Evolutionary conservation across 176 grass and related monocot genomes (phyloP).

Genomic region (Triticum monococcum): DNA sequence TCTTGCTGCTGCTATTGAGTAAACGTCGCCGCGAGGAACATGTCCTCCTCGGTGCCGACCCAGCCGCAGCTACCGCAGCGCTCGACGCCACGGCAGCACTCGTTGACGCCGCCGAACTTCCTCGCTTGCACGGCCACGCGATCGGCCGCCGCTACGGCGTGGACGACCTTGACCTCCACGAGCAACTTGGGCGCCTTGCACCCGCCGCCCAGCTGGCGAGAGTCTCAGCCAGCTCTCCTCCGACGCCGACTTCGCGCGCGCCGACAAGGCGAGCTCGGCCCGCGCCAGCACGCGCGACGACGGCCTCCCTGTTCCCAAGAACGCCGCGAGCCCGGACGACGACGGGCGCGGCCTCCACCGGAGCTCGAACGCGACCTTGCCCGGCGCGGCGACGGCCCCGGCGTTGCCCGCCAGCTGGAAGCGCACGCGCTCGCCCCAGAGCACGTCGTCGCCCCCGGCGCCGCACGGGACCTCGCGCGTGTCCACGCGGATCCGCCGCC

Average conservation of each 20-base stretch:
- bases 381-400: not conserved
- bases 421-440: slow-evolving; percentile 21
- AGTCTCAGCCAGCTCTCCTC: slow-evolving; percentile 44
- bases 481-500: slow-evolving; percentile 53
- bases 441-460: not conserved
- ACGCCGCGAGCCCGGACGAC: slow-evolving; percentile 6
- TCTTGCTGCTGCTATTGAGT: not conserved
- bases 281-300: slow-evolving; percentile 45
- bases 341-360: slow-evolving; percentile 38
- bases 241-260: not conserved
- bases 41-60: slow-evolving; percentile 61
- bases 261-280: slow-evolving; percentile 12
- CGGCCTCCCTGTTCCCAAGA: slow-evolving; percentile 20
- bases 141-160: not conserved
- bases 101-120: not conserved
- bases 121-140: not conserved
- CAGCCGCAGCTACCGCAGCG: slow-evolving; percentile 42
- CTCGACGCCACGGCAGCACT: slow-evolving; percentile 25
- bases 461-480: slow-evolving; percentile 39
- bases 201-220: not conserved
- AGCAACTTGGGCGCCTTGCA: slow-evolving; percentile 44
- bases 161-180: slow-evolving; percentile 23
- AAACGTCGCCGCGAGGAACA: slow-evolving; percentile 60
- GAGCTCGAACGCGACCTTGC: slow-evolving; percentile 42
- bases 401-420: slow-evolving; percentile 21